phyloP scores from a whole-genome alignment of 2,329 filamentous ascomycete species.

The Ambrosiella cleistominuta region DNA sequence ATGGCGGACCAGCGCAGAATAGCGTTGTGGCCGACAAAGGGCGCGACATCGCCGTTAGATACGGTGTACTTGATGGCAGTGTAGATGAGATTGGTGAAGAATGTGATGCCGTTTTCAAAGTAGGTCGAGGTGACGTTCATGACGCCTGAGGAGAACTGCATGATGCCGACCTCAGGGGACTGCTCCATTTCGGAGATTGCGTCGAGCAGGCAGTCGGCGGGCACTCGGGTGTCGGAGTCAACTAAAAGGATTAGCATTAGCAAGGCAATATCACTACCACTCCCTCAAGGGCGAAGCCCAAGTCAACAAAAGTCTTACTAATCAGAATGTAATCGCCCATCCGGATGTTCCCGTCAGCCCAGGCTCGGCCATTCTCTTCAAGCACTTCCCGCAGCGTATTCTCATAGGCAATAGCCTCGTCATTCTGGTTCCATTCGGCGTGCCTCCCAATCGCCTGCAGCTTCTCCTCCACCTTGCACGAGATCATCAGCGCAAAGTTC shows the following conservation, averaged over 20 bases:
- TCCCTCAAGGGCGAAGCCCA: background rate
- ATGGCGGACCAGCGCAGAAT: constrained; percentile 59
- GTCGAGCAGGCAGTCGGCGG: constrained; percentile 59
- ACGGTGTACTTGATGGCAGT: constrained; percentile 63
- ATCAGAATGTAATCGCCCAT: constrained; percentile 64
- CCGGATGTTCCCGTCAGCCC: constrained; percentile 74
- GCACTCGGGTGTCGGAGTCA: constrained; percentile 65
- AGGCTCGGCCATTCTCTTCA: constrained; percentile 49
- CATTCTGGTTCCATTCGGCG: constrained; percentile 46
- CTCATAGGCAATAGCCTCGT: constrained; percentile 51
- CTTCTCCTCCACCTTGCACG: constrained; percentile 53
- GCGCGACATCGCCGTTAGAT: constrained; percentile 57
- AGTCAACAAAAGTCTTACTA: constrained; percentile 6
- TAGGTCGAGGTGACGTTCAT: constrained; percentile 64
- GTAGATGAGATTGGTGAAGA: constrained; percentile 60
- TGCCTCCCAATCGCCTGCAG: constrained; percentile 38
- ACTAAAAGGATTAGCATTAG: constrained; percentile 19
- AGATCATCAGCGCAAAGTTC: constrained; percentile 53
- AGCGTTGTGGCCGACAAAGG: constrained; percentile 68
- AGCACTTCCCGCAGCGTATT: constrained; percentile 47
- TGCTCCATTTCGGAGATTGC: constrained; percentile 70
- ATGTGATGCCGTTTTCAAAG: constrained; percentile 53
- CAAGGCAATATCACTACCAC: background rate
- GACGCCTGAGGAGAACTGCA: constrained; percentile 61
- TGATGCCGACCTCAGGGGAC: constrained; percentile 59